These are phyloP conservation scores for Raffaelea deltoideospora DNA, from an alignment of 2,329 filamentous ascomycete genomes.

Conservation along the genomic window DNA sequence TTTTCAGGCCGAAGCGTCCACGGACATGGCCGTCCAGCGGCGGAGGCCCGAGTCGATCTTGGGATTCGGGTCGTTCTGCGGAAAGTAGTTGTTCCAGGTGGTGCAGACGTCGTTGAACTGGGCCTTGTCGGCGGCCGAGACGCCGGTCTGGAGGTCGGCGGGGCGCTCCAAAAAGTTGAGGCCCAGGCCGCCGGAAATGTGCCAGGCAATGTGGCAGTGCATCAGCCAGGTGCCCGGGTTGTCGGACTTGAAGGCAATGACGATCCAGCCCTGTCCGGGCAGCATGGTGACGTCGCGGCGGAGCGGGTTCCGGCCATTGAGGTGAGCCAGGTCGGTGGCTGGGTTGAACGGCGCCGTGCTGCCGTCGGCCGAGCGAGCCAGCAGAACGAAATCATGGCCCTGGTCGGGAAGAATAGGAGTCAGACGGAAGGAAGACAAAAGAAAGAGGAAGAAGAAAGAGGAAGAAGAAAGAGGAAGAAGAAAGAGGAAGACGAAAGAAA, in stretches of 20 bases:
- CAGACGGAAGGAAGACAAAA: background rate
- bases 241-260: constrained; percentile 28
- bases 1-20: no score
- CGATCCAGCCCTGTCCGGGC: constrained; percentile 24
- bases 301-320: constrained; percentile 23
- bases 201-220: constrained; percentile 33
- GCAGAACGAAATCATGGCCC: constrained; percentile 15
- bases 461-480: no score
- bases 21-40: no score
- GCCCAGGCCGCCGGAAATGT: constrained; percentile 28
- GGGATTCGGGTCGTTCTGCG: background rate
- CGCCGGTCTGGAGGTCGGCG: background rate
- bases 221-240: constrained; percentile 32
- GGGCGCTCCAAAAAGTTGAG: constrained; percentile 30
- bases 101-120: background rate
- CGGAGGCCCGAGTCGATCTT: background rate
- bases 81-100: background rate
- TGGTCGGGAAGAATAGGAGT: background rate
- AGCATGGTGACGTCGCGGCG: constrained; percentile 28
- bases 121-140: background rate
- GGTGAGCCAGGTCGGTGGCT: constrained; percentile 7
- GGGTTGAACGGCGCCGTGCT: constrained; percentile 5
- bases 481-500: background rate
- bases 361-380: constrained; percentile 10
- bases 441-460: no score